These are phyloP conservation scores for Castanea mollissima DNA, from an alignment of 306 rosid species.

Conservation along the genomic window DNA sequence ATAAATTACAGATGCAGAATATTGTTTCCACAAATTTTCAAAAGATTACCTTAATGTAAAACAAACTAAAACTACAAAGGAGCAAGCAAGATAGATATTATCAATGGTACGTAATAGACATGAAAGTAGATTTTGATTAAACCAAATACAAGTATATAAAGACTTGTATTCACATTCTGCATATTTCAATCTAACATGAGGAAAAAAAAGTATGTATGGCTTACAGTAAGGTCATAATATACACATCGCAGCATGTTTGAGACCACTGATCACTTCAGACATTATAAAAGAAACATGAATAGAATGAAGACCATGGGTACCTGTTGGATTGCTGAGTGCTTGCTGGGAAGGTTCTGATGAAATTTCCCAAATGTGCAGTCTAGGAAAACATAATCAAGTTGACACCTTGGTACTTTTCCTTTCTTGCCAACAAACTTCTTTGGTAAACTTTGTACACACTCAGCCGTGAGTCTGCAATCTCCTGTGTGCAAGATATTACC, in stretches of 20 bases:
- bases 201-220: background rate
- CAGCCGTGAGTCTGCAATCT: constrained; percentile 75
- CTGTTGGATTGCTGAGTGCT: constrained; percentile 59
- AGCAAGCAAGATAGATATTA: too few species aligned
- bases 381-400: constrained; percentile 63
- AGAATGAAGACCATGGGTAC: constrained; percentile 20
- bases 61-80: too few species aligned
- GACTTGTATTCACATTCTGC: background rate
- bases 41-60: too few species aligned
- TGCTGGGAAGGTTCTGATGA: constrained; percentile 53
- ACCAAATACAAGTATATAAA: background rate
- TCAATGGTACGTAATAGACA: too few species aligned
- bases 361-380: constrained; percentile 10
- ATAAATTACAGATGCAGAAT: background rate
- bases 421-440: constrained; percentile 61
- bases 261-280: background rate
- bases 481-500: constrained; percentile 77
- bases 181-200: background rate
- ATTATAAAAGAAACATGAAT: background rate
- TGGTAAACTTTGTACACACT: constrained; percentile 61
- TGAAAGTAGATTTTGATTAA: background rate
- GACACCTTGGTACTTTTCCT: constrained; percentile 50
- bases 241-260: background rate
- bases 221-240: background rate
- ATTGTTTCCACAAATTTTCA: too few species aligned